A percentile compares a stretch with the other conserved stretches of the same genome.
These are phyloP conservation scores for Pseudogymnoascus sp. DNA, from an alignment of 2,329 filamentous ascomycete species.

Conservation along the genomic window DNA sequence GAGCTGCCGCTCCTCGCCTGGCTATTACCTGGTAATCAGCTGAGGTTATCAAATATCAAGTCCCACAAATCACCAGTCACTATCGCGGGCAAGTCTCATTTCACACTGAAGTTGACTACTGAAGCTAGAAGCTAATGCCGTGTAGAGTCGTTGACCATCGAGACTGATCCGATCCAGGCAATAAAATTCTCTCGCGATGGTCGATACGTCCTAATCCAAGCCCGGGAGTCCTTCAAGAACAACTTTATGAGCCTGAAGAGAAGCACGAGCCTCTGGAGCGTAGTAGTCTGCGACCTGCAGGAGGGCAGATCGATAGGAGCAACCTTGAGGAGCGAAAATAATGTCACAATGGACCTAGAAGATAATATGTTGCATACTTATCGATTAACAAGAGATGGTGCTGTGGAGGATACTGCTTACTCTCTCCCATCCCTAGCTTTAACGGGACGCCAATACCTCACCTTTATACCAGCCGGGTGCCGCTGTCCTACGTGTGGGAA, in stretches of 20 bases:
- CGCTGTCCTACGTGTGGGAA: slow-evolving; percentile 3
- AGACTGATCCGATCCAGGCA: slow-evolving; percentile 1
- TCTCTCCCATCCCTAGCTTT: not conserved
- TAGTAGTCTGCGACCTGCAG: slow-evolving; percentile 4
- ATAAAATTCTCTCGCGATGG: slow-evolving; percentile 8
- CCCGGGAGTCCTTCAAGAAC: not conserved
- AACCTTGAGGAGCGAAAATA: not conserved
- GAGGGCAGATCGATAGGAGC: not conserved
- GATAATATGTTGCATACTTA: not conserved
- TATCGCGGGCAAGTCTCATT: not conserved
- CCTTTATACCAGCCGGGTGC: slow-evolving; percentile 6
- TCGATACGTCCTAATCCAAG: slow-evolving; percentile 5
- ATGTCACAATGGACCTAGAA: not conserved
- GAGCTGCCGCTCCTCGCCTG: slow-evolving; percentile 4
- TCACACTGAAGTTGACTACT: not conserved
- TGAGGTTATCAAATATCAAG: slow-evolving; percentile 5
- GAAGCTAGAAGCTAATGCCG: not conserved
- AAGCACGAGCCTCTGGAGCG: not conserved
- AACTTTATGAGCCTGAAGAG: not conserved
- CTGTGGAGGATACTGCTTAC: slow-evolving; percentile 4
- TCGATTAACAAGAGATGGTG: slow-evolving; percentile 9
- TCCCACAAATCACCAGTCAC: slow-evolving; percentile 5
- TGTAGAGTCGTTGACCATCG: slow-evolving; percentile 5
- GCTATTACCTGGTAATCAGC: slow-evolving; percentile 6
- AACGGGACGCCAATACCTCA: slow-evolving; percentile 6